Evolutionary conservation across 2,329 filamentous ascomycete genomes (phyloP), one percentile per base, ranked within the genome.

Genomic region (Gliomastix tumulicola): DNA sequence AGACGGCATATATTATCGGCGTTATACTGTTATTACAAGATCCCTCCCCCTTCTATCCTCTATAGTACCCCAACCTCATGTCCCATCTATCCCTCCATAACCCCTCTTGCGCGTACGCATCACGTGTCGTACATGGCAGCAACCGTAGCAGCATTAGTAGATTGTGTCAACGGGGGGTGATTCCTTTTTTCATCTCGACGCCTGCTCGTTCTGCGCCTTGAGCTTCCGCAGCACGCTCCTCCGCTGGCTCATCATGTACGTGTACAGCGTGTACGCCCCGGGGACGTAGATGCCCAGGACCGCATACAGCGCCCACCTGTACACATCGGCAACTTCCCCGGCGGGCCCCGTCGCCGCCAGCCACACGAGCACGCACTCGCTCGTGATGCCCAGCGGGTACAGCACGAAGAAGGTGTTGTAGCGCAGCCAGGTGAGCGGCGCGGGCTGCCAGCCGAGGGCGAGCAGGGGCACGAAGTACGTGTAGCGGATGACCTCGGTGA

Each of bases 401-500:
- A 98, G 75, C 25, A 96, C 66, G 51, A 87, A 88, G 64, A 98
- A 98, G 7, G 86, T 88, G 60, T 94, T 95, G 63, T 96, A 89
- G 49, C 88, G 73, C 60, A 94, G 66, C 84, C 88, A 94, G 25
- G 78, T 79, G 55, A 95, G 72, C 41, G 71, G 66, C 1, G 51
- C 56, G 0, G 88, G 86, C 21, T 84, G 76, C 41, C 63, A 55
- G 20, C 76, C 71, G 44, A 69, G 13, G 30, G 23, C 65, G 21
- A 92, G 74, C 49, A 78, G 79, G 50, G 88, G 71, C 23, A 85
- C 84, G 57, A 97, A 97, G 71, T 86, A 98, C 33, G 78, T 76
- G 72, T 98, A 98, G 37, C 92, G 82, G 50, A 96, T 83, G 36
- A 95, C 84, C 66, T 98, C 92, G 42, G 92, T 96, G 41, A 87